These are phyloP conservation scores for Aureobasidium pullulans DNA, from an alignment of 2,329 filamentous ascomycete genomes.

Conservation along the genomic window DNA sequence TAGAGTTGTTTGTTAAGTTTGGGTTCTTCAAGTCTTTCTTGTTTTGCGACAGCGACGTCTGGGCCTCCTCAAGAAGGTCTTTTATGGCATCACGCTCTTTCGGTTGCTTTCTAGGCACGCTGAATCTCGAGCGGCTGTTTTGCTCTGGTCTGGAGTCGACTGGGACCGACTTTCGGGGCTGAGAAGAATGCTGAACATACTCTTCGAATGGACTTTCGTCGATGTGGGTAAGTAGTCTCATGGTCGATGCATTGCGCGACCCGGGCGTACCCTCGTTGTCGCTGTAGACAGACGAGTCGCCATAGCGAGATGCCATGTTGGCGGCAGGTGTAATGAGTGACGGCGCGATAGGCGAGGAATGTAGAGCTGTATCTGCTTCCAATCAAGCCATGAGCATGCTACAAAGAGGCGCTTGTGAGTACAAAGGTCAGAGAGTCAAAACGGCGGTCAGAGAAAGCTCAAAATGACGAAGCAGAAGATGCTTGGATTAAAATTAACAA, in stretches of 20 bases:
- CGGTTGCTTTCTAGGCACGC: conserved; percentile 18
- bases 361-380: neutral
- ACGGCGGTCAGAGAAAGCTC: neutral
- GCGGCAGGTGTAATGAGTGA: neutral
- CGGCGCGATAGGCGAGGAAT: conserved; percentile 1
- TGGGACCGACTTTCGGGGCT: conserved; percentile 4
- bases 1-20: conserved; percentile 16
- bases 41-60: neutral
- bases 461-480: conserved; percentile 5
- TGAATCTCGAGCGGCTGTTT: conserved; percentile 16
- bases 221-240: conserved; percentile 43
- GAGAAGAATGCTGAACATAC: conserved; percentile 30
- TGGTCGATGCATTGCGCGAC: conserved; percentile 36
- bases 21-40: neutral
- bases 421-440: neutral
- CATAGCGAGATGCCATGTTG: conserved; percentile 23
- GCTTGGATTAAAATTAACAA: neutral
- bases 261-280: conserved; percentile 31
- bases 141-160: neutral
- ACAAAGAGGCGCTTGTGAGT: conserved; percentile 4
- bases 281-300: conserved; percentile 37
- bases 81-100: conserved; percentile 19
- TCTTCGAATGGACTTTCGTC: conserved; percentile 35
- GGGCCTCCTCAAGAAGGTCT: conserved; percentile 9
- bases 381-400: conserved; percentile 1